phyloP scores from a whole-genome alignment of 192 early-diverging fungal species.

The Podila verticillata region DNA sequence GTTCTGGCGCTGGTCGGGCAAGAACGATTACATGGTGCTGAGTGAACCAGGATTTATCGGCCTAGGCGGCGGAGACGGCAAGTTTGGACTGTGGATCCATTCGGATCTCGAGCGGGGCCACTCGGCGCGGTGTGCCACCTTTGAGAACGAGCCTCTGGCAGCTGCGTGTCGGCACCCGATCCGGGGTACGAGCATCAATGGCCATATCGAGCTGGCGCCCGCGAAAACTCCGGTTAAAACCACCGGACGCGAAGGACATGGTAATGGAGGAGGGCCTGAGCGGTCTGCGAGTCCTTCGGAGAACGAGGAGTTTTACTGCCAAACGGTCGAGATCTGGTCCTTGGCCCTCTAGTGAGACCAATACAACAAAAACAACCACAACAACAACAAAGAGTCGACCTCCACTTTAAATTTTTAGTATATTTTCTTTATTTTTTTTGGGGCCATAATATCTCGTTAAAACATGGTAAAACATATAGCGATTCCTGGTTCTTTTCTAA shows the following conservation, averaged over 20 bases:
- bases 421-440: too few species aligned
- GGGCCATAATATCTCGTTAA: not conserved
- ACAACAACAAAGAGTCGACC: not conserved
- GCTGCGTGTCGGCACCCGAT: constrained; percentile 32
- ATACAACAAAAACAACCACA: not conserved
- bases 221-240: not conserved
- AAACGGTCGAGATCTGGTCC: constrained; percentile 47
- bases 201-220: not conserved
- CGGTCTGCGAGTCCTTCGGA: constrained; percentile 15
- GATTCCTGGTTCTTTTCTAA: not conserved
- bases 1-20: constrained; percentile 77
- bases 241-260: not conserved
- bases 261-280: not conserved
- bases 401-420: too few species aligned
- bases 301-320: constrained; percentile 46
- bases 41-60: constrained; percentile 80
- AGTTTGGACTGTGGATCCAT: constrained; percentile 81
- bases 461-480: not conserved
- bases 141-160: constrained; percentile 76
- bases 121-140: constrained; percentile 74
- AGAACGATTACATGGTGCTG: constrained; percentile 83
- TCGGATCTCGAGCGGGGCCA: constrained; percentile 75
- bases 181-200: not conserved
- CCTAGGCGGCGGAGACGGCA: constrained; percentile 81
- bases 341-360: constrained; percentile 6